Evolutionary conservation across 2,329 filamentous ascomycete species (phyloP).

Genomic region (Colletotrichum gloeosporioides): DNA sequence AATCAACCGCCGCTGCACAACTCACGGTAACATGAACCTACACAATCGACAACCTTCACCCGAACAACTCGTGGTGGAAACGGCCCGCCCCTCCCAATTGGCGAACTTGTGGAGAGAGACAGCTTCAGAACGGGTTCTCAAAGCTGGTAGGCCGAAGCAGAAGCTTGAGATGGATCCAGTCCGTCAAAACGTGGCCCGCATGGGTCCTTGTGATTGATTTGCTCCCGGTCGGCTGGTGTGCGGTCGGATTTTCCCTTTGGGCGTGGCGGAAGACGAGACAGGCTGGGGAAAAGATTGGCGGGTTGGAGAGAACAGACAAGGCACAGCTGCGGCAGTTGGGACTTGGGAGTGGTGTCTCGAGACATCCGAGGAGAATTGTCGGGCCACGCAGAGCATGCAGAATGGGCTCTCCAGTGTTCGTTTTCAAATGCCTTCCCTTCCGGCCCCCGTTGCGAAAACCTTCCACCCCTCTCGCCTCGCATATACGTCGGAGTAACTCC

Average conservation of each 20-base stretch:
- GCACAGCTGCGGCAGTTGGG: neutral
- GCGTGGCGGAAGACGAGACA: neutral
- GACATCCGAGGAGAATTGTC: constrained; percentile 20
- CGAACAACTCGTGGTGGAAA: neutral
- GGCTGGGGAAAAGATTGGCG: neutral
- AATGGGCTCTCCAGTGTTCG: neutral
- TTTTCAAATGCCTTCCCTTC: neutral
- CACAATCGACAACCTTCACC: neutral
- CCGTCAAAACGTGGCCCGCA: neutral
- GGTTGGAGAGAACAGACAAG: neutral
- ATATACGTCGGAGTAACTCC: constrained; percentile 16
- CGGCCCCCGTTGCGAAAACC: neutral
- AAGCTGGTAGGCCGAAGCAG: neutral
- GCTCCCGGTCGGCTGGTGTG: neutral
- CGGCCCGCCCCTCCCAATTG: neutral
- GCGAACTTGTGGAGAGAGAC: neutral
- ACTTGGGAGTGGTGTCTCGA: neutral
- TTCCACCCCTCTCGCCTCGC: neutral
- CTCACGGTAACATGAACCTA: neutral
- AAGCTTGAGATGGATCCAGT: neutral
- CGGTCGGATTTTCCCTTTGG: neutral
- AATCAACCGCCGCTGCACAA: neutral
- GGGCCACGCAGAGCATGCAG: neutral
- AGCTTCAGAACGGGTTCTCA: neutral
- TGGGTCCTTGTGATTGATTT: neutral